A percentile compares a stretch with the other conserved stretches of the same genome.
These are phyloP conservation scores for Penicillium goetzii DNA, from an alignment of 495 filamentous ascomycete genomes.

Conservation along the genomic window DNA sequence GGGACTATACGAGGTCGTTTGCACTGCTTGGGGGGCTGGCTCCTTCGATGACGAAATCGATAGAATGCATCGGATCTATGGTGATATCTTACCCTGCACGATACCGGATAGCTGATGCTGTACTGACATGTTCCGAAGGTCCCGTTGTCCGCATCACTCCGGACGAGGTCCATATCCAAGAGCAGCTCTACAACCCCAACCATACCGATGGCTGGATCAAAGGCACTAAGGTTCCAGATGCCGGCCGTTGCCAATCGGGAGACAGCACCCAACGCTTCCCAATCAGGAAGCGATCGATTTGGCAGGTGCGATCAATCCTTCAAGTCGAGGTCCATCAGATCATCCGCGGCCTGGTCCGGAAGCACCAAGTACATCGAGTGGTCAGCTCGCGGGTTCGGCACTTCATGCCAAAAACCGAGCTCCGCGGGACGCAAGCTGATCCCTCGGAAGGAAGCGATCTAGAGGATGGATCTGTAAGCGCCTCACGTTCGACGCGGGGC, in stretches of 20 bases:
- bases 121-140: slow-evolving; percentile 18
- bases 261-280: slow-evolving; percentile 12
- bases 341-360: slow-evolving; percentile 22
- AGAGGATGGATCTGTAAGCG: slow-evolving; percentile 19
- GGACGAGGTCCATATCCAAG: slow-evolving; percentile 30
- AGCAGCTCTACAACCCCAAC: slow-evolving; percentile 17
- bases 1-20: slow-evolving; percentile 52
- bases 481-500: background rate
- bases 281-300: slow-evolving; percentile 23
- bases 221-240: slow-evolving; percentile 14
- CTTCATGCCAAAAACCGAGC: background rate
- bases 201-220: slow-evolving; percentile 29
- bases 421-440: slow-evolving; percentile 4
- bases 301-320: slow-evolving; percentile 24
- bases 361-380: slow-evolving; percentile 22
- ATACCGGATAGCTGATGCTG: background rate
- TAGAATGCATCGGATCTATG: slow-evolving; percentile 48
- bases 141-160: slow-evolving; percentile 36
- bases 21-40: slow-evolving; percentile 43
- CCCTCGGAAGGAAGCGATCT: slow-evolving; percentile 14
- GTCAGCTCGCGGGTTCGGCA: slow-evolving; percentile 12
- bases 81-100: slow-evolving; percentile 11
- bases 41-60: slow-evolving; percentile 47
- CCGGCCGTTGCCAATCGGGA: slow-evolving; percentile 11
- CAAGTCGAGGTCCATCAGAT: slow-evolving; percentile 27